phyloP scores from a whole-genome alignment of 345 rosid species.

The Pistacia vera region DNA sequence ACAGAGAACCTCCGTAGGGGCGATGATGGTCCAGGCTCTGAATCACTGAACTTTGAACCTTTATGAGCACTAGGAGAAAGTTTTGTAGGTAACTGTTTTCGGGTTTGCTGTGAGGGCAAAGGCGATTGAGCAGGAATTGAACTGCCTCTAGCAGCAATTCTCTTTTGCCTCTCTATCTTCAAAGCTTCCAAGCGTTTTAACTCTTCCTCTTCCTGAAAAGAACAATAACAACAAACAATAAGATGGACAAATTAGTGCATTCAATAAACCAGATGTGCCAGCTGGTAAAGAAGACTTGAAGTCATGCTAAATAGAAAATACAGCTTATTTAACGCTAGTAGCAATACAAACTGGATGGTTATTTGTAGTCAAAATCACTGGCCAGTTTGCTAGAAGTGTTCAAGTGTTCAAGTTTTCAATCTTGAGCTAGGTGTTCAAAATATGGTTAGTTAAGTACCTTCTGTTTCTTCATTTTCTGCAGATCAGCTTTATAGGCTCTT shows the following conservation, averaged over 20 bases:
- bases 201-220: slow-evolving; percentile 78
- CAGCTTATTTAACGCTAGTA: slow-evolving; percentile 8
- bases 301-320: neutral
- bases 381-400: neutral
- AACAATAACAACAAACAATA: neutral
- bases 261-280: slow-evolving; percentile 5
- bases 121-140: slow-evolving; percentile 48
- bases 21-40: slow-evolving; percentile 72
- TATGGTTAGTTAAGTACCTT: slow-evolving; percentile 50
- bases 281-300: neutral
- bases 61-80: slow-evolving; percentile 64
- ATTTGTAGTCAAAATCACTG: neutral
- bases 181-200: slow-evolving; percentile 74
- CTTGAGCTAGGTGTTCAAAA: neutral
- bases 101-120: slow-evolving; percentile 44
- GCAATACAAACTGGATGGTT: slow-evolving; percentile 5
- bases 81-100: slow-evolving; percentile 57
- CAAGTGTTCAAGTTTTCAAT: neutral
- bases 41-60: slow-evolving; percentile 82
- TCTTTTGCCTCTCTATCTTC: slow-evolving; percentile 82
- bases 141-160: slow-evolving; percentile 79
- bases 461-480: slow-evolving; percentile 93
- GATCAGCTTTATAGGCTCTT: slow-evolving; percentile 89
- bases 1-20: slow-evolving; percentile 62
- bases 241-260: neutral